These are phyloP conservation scores for Thamnidium elegans DNA, from an alignment of 192 early-diverging fungal genomes.

Conservation along the genomic window DNA sequence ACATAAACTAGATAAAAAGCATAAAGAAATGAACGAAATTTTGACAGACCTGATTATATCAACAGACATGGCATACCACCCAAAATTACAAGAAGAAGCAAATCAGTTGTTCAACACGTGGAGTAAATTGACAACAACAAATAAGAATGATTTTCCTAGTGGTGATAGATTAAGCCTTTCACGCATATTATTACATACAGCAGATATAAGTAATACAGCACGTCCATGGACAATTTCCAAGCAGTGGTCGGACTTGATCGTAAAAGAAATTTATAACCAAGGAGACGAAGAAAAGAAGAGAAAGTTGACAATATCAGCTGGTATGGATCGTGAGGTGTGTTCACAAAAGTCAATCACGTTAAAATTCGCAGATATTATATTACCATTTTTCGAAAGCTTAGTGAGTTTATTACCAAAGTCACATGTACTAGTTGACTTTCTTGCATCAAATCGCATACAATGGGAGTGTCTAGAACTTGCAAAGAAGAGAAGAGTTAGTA, in stretches of 20 bases:
- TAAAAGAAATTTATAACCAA: conserved; percentile 78
- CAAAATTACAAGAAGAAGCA: conserved; percentile 2
- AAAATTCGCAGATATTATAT: conserved; percentile 68
- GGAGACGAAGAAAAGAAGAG: conserved; percentile 75
- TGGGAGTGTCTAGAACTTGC: neutral
- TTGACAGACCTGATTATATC: conserved; percentile 13
- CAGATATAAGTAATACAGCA: conserved; percentile 82
- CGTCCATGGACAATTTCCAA: conserved; percentile 80
- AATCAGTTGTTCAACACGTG: neutral
- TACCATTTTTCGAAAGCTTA: conserved; percentile 79
- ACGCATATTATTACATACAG: conserved; percentile 72
- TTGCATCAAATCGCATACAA: conserved; percentile 5
- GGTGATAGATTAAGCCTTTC: conserved; percentile 55
- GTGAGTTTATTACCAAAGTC: conserved; percentile 68
- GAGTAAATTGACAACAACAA: neutral
- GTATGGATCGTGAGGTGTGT: conserved; percentile 72
- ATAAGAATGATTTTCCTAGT: conserved; percentile 11
- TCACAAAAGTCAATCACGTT: conserved; percentile 70
- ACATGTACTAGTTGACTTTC: conserved; percentile 46
- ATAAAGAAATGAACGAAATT: neutral
- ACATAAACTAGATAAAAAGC: conserved; percentile 51
- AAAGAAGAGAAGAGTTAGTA: neutral
- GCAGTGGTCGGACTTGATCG: conserved; percentile 81
- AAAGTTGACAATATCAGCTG: conserved; percentile 71
- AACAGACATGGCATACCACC: conserved; percentile 16